phyloP scores from a whole-genome alignment of 2,329 filamentous ascomycete species.

The Zelopaecilomyces penicillatus region DNA sequence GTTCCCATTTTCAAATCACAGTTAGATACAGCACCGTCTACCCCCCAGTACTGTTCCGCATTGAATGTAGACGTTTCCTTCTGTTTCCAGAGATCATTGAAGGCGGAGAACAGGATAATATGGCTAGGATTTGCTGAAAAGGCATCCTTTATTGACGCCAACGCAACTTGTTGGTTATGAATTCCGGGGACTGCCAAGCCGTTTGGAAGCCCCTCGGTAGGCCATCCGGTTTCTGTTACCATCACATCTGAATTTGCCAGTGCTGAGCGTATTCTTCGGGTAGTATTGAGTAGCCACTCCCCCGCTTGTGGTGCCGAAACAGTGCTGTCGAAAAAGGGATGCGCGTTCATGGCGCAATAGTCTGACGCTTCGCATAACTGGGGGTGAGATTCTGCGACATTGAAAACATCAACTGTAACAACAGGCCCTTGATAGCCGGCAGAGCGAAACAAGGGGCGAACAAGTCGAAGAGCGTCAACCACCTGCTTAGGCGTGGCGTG shows the following conservation, averaged over 20 bases:
- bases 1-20: slow-evolving; percentile 7
- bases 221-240: slow-evolving; percentile 82
- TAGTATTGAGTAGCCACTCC: slow-evolving; percentile 53
- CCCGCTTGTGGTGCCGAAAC: slow-evolving; percentile 55
- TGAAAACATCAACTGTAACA: slow-evolving; percentile 73
- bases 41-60: slow-evolving; percentile 72
- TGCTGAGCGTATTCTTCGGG: slow-evolving; percentile 33
- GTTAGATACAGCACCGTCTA: slow-evolving; percentile 28
- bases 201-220: slow-evolving; percentile 58
- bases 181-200: slow-evolving; percentile 57
- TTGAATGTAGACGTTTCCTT: slow-evolving; percentile 54
- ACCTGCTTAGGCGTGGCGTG: slow-evolving; percentile 45
- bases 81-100: slow-evolving; percentile 72
- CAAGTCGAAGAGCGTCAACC: slow-evolving; percentile 47
- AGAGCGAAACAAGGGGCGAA: slow-evolving; percentile 47
- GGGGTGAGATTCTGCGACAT: slow-evolving; percentile 56
- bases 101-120: slow-evolving; percentile 69
- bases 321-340: slow-evolving; percentile 72
- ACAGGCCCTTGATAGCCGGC: slow-evolving; percentile 65
- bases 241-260: slow-evolving; percentile 51
- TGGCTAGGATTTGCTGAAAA: slow-evolving; percentile 44
- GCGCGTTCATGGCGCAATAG: slow-evolving; percentile 72
- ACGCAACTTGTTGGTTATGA: slow-evolving; percentile 57
- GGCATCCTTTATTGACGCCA: slow-evolving; percentile 53
- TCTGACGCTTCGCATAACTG: slow-evolving; percentile 65